Conservation (phyloP, 2,329 filamentous ascomycete genomes). For the Chaetomium olivaceum region DNA sequence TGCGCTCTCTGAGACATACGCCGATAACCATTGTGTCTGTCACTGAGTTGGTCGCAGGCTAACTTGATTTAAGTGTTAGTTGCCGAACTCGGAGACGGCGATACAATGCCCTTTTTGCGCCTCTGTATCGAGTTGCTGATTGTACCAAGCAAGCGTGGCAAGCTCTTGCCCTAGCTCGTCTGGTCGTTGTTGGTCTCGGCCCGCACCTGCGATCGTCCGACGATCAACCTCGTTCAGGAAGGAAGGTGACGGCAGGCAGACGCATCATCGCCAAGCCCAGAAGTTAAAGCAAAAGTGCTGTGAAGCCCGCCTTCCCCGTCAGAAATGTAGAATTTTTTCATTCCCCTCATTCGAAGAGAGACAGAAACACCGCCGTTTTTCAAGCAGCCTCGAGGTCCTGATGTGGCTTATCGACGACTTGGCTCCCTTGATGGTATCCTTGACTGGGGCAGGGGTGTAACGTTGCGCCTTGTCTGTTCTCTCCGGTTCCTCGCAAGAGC, state of each 20-base stretch:
- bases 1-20: no score
- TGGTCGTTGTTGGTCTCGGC: constrained; percentile 1
- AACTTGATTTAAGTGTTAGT: no score
- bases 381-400: not conserved
- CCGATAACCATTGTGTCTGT: no score
- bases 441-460: not conserved
- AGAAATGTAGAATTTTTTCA: not conserved
- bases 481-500: not conserved
- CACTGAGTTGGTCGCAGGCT: no score
- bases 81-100: no score
- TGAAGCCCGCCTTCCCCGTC: no score
- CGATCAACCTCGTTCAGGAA: constrained; percentile 10
- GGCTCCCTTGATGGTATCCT: not conserved
- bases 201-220: constrained; percentile 18
- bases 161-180: no score
- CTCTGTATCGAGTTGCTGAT: no score
- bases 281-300: not conserved
- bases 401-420: not conserved
- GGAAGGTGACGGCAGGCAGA: not conserved
- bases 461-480: constrained; percentile 17
- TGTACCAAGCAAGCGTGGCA: no score
- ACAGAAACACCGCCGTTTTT: not conserved
- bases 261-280: not conserved
- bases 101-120: no score
- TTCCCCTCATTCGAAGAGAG: no score